Conservation (phyloP, 129 eudicot species). For the Helianthus tuberosus region DNA sequence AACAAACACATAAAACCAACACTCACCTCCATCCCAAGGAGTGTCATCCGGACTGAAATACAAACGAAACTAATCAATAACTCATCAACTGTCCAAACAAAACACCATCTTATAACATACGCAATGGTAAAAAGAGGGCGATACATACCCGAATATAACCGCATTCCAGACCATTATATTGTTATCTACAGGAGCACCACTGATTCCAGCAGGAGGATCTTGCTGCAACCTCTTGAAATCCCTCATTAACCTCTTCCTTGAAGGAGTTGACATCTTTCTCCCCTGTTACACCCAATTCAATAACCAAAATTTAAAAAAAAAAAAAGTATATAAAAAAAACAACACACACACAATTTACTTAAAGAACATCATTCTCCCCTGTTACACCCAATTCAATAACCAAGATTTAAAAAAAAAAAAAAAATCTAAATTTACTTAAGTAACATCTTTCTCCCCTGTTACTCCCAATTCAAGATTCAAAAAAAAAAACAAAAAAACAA, state of each 20-base stretch:
- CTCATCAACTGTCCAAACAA: not conserved
- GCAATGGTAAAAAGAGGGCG: not conserved
- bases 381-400: too few relatives aligned
- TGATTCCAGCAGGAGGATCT: conserved; percentile 78
- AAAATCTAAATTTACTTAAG: not conserved
- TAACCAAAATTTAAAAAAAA: not conserved
- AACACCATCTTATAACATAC: not conserved
- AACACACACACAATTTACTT: too few relatives aligned
- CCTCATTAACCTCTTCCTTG: conserved; percentile 76
- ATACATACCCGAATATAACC: conserved; percentile 60
- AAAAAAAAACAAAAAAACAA: too few relatives aligned
- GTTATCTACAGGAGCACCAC: conserved; percentile 62
- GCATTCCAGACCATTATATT: conserved; percentile 78
- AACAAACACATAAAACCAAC: not conserved
- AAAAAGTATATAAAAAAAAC: not conserved
- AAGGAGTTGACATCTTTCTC: conserved; percentile 59
- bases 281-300: conserved; percentile 16
- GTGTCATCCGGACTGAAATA: conserved; percentile 56
- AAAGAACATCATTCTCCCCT: too few relatives aligned
- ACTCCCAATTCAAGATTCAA: too few relatives aligned
- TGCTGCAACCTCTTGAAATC: conserved; percentile 70
- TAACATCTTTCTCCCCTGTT: too few relatives aligned
- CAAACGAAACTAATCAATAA: conserved; percentile 10
- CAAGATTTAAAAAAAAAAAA: too few relatives aligned
- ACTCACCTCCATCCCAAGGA: conserved; percentile 65